Evolutionary conservation across 1,284 basidiomycete genomes (phyloP), one percentile per base, ranked within the genome.

Genomic region (Malassezia caprae): DNA sequence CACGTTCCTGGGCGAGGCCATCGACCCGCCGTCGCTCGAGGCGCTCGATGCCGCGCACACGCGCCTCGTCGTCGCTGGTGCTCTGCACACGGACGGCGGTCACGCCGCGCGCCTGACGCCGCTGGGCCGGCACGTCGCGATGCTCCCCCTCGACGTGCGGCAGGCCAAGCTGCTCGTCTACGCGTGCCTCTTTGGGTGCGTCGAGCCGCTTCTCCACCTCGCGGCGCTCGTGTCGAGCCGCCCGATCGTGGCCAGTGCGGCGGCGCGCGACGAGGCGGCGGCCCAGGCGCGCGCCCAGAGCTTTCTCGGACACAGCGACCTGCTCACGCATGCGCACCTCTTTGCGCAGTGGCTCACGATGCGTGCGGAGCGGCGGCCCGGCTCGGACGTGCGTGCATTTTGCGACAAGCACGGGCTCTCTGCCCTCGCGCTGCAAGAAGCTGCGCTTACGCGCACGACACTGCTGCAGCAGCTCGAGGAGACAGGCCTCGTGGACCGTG

Each of bases 381-480:
- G 79, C 27, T 64, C 77, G 46, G 76, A 78, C 23, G 76, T 87
- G 24, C 77, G 79, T 37, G 67, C 75, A 6, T 94, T 89, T 74
- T 90, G 86, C 75, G 86, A 90, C 66, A 79, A 88, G 84, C 86
- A 90, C 76, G 94, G 88, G 75, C 87, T 96, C 63, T 88, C 86
- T 2, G 65, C 76, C 3, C 79, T 82, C 2, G 82, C 85, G 1
- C 63, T 93, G 48, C 82, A 86, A n/a, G 90, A 94, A 62, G 83
- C 94, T 50, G 82, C 82, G 1, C 82, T 83, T 8, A 81, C 91
- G 3, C 83, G 88, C 31, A 78, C 81, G 64, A 89, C 94, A 61
- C 86, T 91, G 71, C 75, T 87, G 47, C 79, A 80, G 11, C 82
- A 86, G 1, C 80, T 96, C 31, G 76, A 80, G 6, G 82, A 84